These are phyloP conservation scores for Teratosphaeria gauchensis DNA, from an alignment of 2,329 filamentous ascomycete species.

Conservation along the genomic window DNA sequence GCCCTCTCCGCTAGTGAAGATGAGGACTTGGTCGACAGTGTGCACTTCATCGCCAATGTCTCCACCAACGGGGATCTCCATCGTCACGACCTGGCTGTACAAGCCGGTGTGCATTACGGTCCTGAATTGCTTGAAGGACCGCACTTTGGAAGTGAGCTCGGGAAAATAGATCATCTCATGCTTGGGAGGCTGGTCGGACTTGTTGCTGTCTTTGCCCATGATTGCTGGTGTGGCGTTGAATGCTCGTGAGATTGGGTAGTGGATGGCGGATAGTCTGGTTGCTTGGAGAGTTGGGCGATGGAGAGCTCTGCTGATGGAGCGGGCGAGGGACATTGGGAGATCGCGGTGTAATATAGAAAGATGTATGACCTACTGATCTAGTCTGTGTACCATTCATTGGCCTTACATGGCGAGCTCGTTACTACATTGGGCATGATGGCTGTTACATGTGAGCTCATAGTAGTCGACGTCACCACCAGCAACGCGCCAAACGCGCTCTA, in stretches of 20 bases:
- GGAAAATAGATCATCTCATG: slow-evolving; percentile 53
- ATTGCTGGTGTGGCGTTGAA: slow-evolving; percentile 15
- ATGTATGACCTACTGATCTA: background rate
- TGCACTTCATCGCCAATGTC: slow-evolving; percentile 61
- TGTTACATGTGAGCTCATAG: background rate
- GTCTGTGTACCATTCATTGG: background rate
- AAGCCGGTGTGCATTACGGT: slow-evolving; percentile 54
- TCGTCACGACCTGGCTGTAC: slow-evolving; percentile 54
- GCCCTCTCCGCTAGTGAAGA: slow-evolving; percentile 52
- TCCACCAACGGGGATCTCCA: slow-evolving; percentile 54
- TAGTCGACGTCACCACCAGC: background rate
- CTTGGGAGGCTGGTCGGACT: slow-evolving; percentile 25
- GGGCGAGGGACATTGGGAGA: background rate
- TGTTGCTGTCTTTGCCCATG: slow-evolving; percentile 25
- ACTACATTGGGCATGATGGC: background rate
- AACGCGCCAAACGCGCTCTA: background rate
- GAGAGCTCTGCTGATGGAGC: background rate
- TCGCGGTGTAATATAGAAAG: background rate
- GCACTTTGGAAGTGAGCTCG: slow-evolving; percentile 43
- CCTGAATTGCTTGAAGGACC: slow-evolving; percentile 49
- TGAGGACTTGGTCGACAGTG: slow-evolving; percentile 54
- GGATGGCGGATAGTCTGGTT: background rate
- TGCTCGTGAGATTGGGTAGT: background rate
- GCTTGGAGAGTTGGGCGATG: background rate
- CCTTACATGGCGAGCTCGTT: background rate